Percentiles rank a stretch among this genome's conserved stretches.
Evolutionary conservation across 768 basidiomycete genomes (phyloP).

Genomic region (Ramaria sp.): DNA sequence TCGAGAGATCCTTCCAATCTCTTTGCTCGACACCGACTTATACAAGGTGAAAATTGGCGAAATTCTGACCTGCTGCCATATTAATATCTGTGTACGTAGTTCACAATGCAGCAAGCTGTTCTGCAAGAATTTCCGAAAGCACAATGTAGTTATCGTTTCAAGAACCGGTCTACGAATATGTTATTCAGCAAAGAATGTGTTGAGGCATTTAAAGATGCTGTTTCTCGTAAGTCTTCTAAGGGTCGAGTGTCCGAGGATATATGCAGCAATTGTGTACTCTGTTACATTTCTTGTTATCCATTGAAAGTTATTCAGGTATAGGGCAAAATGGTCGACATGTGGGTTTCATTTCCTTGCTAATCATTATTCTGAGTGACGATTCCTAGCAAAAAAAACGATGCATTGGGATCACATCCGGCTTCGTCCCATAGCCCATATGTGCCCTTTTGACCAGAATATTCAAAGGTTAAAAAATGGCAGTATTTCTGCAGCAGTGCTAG

Average conservation of each 20-base stretch:
- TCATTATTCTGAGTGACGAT: no score
- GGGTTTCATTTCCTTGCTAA: no score
- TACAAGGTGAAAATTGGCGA: conserved; percentile 60
- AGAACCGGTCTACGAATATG: conserved; percentile 56
- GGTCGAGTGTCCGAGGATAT: not conserved
- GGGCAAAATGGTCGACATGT: no score
- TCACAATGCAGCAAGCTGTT: conserved; percentile 95
- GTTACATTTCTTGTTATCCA: no score
- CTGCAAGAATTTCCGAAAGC: conserved; percentile 63
- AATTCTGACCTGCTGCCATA: not conserved
- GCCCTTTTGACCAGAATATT: no score
- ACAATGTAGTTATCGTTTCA: conserved; percentile 67
- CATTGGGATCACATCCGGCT: no score
- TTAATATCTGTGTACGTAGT: conserved; percentile 28
- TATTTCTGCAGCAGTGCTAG: no score
- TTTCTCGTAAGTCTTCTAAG: conserved; percentile 32
- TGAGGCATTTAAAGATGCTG: conserved; percentile 41
- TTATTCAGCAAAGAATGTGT: conserved; percentile 59
- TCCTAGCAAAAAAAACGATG: no score
- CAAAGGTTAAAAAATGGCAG: no score
- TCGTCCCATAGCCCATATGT: no score
- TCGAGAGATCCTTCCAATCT: conserved; percentile 21
- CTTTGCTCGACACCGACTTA: conserved; percentile 85
- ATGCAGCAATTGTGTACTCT: no score
- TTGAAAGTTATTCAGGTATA: no score